A percentile compares a stretch with the other conserved stretches of the same genome.
phyloP scores from a whole-genome alignment of 768 basidiomycete species.

The Phylloporus scabripes region DNA sequence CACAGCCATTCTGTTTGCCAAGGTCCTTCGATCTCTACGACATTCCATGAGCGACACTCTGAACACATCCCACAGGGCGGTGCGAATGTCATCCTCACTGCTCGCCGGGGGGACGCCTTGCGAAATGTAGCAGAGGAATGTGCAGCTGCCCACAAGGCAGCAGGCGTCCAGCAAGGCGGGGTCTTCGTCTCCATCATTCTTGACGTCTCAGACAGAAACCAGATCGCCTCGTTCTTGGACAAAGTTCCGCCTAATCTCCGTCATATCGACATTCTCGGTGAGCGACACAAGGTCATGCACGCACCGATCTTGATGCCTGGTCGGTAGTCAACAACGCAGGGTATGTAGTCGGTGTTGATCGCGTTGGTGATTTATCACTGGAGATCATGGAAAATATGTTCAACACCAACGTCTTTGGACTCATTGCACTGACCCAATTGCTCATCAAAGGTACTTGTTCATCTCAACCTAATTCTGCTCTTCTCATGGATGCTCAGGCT shows the following conservation, averaged over 20 bases:
- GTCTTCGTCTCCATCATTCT: conserved; percentile 66
- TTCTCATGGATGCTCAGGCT: conserved; percentile 43
- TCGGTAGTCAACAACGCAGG: conserved; percentile 72
- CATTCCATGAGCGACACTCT: not conserved
- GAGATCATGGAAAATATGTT: conserved; percentile 82
- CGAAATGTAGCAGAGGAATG: conserved; percentile 66
- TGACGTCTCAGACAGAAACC: conserved; percentile 74
- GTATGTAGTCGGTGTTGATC: conserved; percentile 83
- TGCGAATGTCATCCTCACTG: conserved; percentile 80
- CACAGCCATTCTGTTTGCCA: conserved; percentile 85
- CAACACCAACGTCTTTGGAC: conserved; percentile 73
- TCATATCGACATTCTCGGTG: conserved; percentile 80
- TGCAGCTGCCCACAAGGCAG: conserved; percentile 61
- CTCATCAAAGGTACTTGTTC: conserved; percentile 45
- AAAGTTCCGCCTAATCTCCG: conserved; percentile 67
- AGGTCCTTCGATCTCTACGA: conserved; percentile 37
- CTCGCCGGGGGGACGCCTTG: conserved; percentile 70
- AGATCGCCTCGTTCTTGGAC: conserved; percentile 63
- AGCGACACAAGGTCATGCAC: conserved; percentile 14
- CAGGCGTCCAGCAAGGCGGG: conserved; percentile 71
- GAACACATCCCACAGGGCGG: conserved; percentile 51
- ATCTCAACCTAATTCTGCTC: not conserved
- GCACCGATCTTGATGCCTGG: not conserved
- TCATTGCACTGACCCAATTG: conserved; percentile 79
- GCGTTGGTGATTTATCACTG: conserved; percentile 75